Conservation (phyloP, 352 stramenopile genomes). For the Globisporangium ultimum region DNA sequence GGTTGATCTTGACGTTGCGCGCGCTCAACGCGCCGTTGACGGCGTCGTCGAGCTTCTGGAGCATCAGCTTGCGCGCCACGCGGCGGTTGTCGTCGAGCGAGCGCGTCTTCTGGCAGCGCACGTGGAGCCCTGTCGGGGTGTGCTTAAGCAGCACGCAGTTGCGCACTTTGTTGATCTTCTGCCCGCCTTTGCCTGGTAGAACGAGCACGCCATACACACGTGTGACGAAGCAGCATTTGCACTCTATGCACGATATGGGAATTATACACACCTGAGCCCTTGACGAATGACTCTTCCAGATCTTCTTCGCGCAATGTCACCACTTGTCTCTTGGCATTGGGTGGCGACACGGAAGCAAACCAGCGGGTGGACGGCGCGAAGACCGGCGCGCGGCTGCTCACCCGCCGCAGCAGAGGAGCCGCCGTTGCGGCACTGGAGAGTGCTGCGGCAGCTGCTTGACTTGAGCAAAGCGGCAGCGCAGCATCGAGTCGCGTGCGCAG, state of each 20-base stretch:
- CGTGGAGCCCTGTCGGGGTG: constrained; percentile 65
- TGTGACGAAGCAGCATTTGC: not conserved
- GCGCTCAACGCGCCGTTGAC: constrained; percentile 62
- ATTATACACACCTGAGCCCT: constrained; percentile 58
- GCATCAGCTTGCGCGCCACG: constrained; percentile 63
- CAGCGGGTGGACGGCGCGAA: not conserved
- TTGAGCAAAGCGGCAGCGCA: too few species aligned
- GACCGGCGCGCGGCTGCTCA: too few species aligned
- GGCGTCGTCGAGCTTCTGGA: constrained; percentile 74
- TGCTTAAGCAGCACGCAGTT: constrained; percentile 89
- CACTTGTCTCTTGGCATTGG: constrained; percentile 11
- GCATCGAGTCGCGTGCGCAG: too few species aligned
- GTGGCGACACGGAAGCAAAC: not conserved
- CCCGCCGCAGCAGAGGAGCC: too few species aligned
- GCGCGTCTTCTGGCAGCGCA: constrained; percentile 79
- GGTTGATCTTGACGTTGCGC: constrained; percentile 61
- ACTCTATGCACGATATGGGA: too few species aligned
- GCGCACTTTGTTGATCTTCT: constrained; percentile 92
- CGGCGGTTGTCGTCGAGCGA: constrained; percentile 78
- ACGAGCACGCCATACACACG: not conserved
- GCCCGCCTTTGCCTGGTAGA: constrained; percentile 66
- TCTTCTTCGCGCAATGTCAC: constrained; percentile 61
- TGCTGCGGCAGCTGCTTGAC: too few species aligned
- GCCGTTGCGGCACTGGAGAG: too few species aligned
- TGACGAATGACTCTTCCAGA: constrained; percentile 79